Evolutionary conservation across 176 grass and related monocot genomes (phyloP), one percentile per base, ranked within the genome.

Genomic region (Paspalum notatum): DNA sequence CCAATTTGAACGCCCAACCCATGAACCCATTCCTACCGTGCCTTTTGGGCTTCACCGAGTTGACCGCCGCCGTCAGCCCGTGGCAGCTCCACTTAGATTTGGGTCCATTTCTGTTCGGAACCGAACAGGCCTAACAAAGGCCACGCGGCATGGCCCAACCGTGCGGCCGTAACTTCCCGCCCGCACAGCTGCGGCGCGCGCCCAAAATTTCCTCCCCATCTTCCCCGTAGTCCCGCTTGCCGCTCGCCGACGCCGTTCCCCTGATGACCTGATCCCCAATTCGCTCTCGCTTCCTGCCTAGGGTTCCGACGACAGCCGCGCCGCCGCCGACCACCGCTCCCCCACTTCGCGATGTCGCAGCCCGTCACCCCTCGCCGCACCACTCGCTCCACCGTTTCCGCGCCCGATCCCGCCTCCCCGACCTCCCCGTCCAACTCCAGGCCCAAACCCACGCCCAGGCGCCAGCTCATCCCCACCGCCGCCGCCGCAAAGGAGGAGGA

Each of bases 291-390:
- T 55, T 26, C 39, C 42, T 14, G 13, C 46, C 61, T 87, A 79
- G 87, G 76, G 62, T 80, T 93, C 80, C 56, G 76, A 18, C 76
- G 66, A 16, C 71, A 54, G 42, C 55, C 20, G 5, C 48, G 13
- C 44, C 59, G 25, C 18, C 77, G 64, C 71, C 74, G 67, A 7
- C 70, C 58, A n/a, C 74, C 55, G 44, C 40, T 45, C 12, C 3
- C 85, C 9, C 24, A 8, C 4, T 18, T 76, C 71, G 40, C 82
- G 48, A 85, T 89, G 87, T 82, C 82, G 26, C 78, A 89, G 42
- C 76, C 83, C 39, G 50, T 85, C 60, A 79, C 87, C 6, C 90
- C 85, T 7, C 85, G 82, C 68, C 88, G 85, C 59, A 51, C 60
- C 54, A 92, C 87, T 13, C 82, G 90, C 47, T 89, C 86, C 47